Evolutionary conservation across 768 basidiomycete species (phyloP).

Genomic region (Pisolithus microcarpus): DNA sequence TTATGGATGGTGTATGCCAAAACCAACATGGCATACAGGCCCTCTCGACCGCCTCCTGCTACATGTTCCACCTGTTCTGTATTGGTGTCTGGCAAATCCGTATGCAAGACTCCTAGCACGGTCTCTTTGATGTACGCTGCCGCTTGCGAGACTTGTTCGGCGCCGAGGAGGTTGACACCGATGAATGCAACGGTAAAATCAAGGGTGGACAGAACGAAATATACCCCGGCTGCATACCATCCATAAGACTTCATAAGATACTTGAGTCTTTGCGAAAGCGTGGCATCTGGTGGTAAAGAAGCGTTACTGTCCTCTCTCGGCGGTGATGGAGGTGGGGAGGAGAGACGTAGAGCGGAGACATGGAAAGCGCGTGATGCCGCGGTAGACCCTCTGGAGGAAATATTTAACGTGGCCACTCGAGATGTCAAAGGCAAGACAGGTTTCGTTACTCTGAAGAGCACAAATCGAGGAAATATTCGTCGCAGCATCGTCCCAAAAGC

Average conservation of each 20-base stretch:
- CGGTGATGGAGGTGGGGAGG: constrained; percentile 19
- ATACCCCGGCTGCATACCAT: constrained; percentile 93
- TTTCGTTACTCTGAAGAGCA: constrained; percentile 39
- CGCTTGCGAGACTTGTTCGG: constrained; percentile 77
- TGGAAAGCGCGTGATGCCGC: constrained; percentile 42
- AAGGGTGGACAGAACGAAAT: constrained; percentile 60
- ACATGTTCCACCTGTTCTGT: constrained; percentile 49
- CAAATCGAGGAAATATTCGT: constrained; percentile 38
- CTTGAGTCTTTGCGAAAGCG: constrained; percentile 67
- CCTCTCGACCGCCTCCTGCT: constrained; percentile 47
- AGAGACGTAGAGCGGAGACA: constrained; percentile 42
- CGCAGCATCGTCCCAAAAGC: constrained; percentile 29
- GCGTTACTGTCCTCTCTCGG: constrained; percentile 5
- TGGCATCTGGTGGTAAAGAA: constrained; percentile 40
- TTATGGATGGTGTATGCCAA: constrained; percentile 97
- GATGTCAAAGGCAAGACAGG: constrained; percentile 45
- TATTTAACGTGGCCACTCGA: constrained; percentile 27
- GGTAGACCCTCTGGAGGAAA: constrained; percentile 22
- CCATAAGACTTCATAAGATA: constrained; percentile 88
- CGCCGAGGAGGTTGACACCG: constrained; percentile 80
- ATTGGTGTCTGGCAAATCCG: constrained; percentile 59
- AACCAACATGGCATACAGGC: constrained; percentile 86
- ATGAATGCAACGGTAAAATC: constrained; percentile 85
- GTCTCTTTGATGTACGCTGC: constrained; percentile 50
- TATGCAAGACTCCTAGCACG: constrained; percentile 38